phyloP scores from a whole-genome alignment of 345 rosid genomes.

The Euphorbia pulcherrima region DNA sequence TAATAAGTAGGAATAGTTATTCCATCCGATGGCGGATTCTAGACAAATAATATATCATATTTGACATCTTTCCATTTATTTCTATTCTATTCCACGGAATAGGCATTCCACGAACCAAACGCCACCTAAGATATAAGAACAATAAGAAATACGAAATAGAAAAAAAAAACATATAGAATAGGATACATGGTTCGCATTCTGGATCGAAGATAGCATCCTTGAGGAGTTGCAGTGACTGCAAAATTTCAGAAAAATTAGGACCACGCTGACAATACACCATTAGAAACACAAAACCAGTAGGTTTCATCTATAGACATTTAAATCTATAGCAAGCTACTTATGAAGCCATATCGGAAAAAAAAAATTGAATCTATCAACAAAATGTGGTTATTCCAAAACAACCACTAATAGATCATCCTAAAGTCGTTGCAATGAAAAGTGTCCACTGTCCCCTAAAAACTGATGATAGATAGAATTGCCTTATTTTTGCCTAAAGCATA shows the following conservation, averaged over 20 bases:
- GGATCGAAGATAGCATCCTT: slow-evolving; percentile 68
- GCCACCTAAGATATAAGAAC: slow-evolving; percentile 7
- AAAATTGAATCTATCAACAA: too few species aligned
- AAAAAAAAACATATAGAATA: slow-evolving; percentile 8
- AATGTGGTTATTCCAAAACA: not conserved
- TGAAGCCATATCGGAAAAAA: not conserved
- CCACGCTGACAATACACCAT: not conserved
- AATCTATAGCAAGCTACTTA: not conserved
- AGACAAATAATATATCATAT: too few species aligned
- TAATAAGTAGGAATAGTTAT: too few species aligned
- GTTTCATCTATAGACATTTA: not conserved
- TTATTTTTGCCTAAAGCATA: not conserved
- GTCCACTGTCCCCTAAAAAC: not conserved
- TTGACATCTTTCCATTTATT: too few species aligned
- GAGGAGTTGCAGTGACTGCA: slow-evolving; percentile 79
- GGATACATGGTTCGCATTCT: slow-evolving; percentile 91
- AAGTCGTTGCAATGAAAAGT: not conserved
- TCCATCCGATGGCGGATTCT: too few species aligned
- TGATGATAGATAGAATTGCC: not conserved
- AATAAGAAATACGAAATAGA: not conserved
- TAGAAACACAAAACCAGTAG: not conserved
- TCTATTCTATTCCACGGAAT: too few species aligned
- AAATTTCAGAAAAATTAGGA: slow-evolving; percentile 15
- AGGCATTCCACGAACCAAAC: too few species aligned
- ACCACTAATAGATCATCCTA: not conserved